phyloP scores from a whole-genome alignment of 1,284 basidiomycete species.

The Pseudozyma hubeiensis region DNA sequence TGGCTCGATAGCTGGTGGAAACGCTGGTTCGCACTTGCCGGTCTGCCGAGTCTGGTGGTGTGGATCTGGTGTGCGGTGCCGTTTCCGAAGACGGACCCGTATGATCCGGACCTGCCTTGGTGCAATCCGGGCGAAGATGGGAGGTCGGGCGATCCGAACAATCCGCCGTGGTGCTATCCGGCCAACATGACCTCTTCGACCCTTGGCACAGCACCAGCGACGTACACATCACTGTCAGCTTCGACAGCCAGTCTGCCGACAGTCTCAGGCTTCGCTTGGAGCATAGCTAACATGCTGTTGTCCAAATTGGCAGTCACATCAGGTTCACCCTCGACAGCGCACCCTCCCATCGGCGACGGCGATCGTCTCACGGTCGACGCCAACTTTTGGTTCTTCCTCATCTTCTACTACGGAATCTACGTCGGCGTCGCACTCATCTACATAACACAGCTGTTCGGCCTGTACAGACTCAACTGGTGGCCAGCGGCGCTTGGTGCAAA shows the following conservation, averaged over 20 bases:
- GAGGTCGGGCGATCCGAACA: conserved; percentile 35
- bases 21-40: conserved; percentile 71
- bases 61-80: conserved; percentile 74
- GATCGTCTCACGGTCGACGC: conserved; percentile 54
- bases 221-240: background rate
- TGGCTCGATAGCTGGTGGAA: conserved; percentile 72
- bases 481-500: conserved; percentile 71
- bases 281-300: conserved; percentile 12
- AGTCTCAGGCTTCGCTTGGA: conserved; percentile 20
- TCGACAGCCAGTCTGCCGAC: conserved; percentile 15
- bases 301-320: conserved; percentile 11
- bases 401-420: conserved; percentile 68
- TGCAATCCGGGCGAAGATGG: conserved; percentile 50
- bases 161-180: conserved; percentile 51
- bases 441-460: conserved; percentile 74
- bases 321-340: background rate
- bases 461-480: conserved; percentile 72
- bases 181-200: conserved; percentile 14
- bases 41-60: conserved; percentile 71
- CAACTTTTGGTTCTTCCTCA: conserved; percentile 67
- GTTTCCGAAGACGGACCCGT: conserved; percentile 72
- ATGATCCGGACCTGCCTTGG: conserved; percentile 55
- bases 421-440: conserved; percentile 71
- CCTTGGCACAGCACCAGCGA: background rate
- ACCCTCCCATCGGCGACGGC: conserved; percentile 18